phyloP scores from a whole-genome alignment of 2,329 filamentous ascomycete species.

The Botryotinia narcissicola region DNA sequence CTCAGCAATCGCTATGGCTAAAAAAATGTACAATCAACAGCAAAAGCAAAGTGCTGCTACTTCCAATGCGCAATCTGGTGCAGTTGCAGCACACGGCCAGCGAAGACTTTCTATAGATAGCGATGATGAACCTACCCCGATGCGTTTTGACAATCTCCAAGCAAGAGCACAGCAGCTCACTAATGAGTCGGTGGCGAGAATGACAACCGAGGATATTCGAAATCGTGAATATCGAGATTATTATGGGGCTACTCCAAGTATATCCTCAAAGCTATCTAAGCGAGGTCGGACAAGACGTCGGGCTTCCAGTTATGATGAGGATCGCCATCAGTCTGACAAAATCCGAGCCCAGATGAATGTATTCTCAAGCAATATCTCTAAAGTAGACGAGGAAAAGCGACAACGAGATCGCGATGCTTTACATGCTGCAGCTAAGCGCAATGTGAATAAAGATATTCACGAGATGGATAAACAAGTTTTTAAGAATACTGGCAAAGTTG shows the following conservation, averaged over 20 bases:
- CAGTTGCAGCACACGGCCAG: constrained; percentile 37
- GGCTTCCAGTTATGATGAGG: constrained; percentile 64
- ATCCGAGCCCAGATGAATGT: constrained; percentile 79
- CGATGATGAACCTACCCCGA: constrained; percentile 47
- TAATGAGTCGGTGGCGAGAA: constrained; percentile 75
- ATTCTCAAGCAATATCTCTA: constrained; percentile 64
- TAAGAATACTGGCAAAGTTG: constrained; percentile 70
- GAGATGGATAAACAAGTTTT: constrained; percentile 81
- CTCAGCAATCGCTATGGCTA: constrained; percentile 86
- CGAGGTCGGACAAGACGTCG: constrained; percentile 59
- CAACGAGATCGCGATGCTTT: constrained; percentile 72
- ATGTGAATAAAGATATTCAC: constrained; percentile 76
- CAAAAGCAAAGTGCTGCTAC: constrained; percentile 49
- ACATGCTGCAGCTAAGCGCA: constrained; percentile 76
- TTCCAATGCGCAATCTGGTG: constrained; percentile 34
- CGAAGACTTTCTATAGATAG: constrained; percentile 37
- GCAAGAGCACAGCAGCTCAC: constrained; percentile 85
- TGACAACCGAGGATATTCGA: constrained; percentile 68
- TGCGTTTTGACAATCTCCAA: constrained; percentile 64
- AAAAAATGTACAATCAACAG: constrained; percentile 75
- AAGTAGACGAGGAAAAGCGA: constrained; percentile 72
- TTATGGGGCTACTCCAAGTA: constrained; percentile 57
- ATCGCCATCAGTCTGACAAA: constrained; percentile 62
- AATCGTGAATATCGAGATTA: constrained; percentile 69
- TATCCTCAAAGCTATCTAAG: constrained; percentile 50